Evolutionary conservation across 2,329 filamentous ascomycete species (phyloP), one percentile per base, ranked within the genome.

Genomic region (Exophiala viscosa): DNA sequence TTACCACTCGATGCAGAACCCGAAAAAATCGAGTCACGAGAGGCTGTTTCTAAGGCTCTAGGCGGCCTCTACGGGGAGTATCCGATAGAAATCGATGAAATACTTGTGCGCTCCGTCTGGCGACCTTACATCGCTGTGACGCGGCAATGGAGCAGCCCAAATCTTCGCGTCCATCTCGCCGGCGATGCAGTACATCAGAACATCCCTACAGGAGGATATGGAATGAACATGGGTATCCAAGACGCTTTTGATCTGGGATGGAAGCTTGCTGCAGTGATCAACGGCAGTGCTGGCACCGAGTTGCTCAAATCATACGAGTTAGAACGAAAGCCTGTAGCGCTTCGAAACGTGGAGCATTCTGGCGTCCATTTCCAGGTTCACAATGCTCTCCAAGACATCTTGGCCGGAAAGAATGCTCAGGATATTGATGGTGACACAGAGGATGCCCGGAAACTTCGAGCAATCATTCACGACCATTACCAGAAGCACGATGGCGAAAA

Each of bases 221-320:
- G 70, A 2, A 65, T 70, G 60, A 73, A 72, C 46, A 69, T 55
- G 13, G 69, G 65, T 0, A 54, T 73, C 1, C 63, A 60, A 5
- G 70, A 73, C 48, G 64, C 62, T 1, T 59, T 66, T 36, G 65
- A 69, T 46, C 52, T 73, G 1, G 64, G 62, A n/a, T 72, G 69
- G 69, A 66, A 66, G 20, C 53, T 70, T 2, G 64, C 63, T 4
- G 63, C 60, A 2, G 55, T 67, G 2, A n/a, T 67, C 1, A 52
- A 62, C 14, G 64, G 62, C 14, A 60, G 60, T n/a, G 67, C 59
- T 2, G 61, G 65, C 0, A 43, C 40, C 9, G 23, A 44, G 1
- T 55, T 70, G 1, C 55, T 69, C 1, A 34, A 49, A 7, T 60
- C 64, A 5, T 70, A 70, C 51, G 57, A 64, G 8, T 9, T 47